Evolutionary conservation across 371 early-diverging fungal genomes (phyloP).

Genomic region (Umbelopsis sp.): DNA sequence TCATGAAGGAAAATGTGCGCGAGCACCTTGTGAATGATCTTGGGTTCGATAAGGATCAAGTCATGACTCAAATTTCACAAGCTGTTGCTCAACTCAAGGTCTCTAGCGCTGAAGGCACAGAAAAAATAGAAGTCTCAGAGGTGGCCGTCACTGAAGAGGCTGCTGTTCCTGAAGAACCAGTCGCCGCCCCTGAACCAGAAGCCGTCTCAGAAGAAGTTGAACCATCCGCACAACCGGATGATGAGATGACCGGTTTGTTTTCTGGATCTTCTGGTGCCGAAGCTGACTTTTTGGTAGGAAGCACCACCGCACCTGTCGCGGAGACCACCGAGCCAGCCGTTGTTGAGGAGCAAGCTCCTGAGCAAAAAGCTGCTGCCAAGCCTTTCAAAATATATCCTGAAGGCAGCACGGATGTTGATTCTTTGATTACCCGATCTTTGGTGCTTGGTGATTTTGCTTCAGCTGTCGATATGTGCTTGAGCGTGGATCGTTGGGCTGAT

Average conservation of each 20-base stretch:
- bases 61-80: conserved; percentile 34
- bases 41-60: conserved; percentile 77
- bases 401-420: conserved; percentile 69
- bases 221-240: conserved; percentile 14
- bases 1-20: conserved; percentile 82
- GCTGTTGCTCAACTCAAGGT: conserved; percentile 1
- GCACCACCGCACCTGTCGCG: conserved; percentile 20
- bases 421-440: conserved; percentile 80
- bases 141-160: conserved; percentile 5
- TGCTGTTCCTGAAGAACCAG: conserved; percentile 8
- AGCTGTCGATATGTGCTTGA: conserved; percentile 86
- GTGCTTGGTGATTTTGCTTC: conserved; percentile 90
- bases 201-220: background rate
- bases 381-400: conserved; percentile 68
- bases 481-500: conserved; percentile 83
- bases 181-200: conserved; percentile 1
- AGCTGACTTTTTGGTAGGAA: conserved; percentile 32
- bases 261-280: conserved; percentile 24
- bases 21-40: conserved; percentile 84
- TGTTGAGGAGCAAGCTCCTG: conserved; percentile 20
- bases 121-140: conserved; percentile 19
- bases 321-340: conserved; percentile 21
- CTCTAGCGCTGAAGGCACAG: background rate
- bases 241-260: conserved; percentile 35
- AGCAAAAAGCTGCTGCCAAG: conserved; percentile 27